Base-by-base conservation (phyloP, 139 green algal genomes). In the Desmodesmus armatus region DNA sequence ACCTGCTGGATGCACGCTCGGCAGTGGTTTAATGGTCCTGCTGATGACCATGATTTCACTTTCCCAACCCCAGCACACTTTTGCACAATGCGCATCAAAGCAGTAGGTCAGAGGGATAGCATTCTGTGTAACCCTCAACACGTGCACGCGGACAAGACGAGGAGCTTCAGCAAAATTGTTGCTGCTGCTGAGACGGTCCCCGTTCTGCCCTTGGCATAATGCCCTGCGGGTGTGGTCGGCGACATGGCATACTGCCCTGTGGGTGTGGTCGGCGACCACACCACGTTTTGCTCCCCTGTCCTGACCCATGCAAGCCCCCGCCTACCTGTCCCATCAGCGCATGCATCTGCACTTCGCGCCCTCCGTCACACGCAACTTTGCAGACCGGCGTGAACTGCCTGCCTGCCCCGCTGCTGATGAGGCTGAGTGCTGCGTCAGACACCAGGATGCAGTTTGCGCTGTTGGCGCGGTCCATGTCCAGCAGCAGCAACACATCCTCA, bases 381-480 rank as follows among this genome's bases (percentile, higher is more conserved):
- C 40, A 31, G 35, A n/a, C 11, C 5, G 58, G 39, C 58, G 60
- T n/a, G 40, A 84, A 84, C 77, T 84, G 77, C 13, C 23, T 23
- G 15, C 27, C 13, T 40, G 47, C 40, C 25, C 33, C 27, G 43
- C 43, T 31, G 3, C 35, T n/a, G 35, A 84, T 41, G 37, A 84
- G 77, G 5, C n/a, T 39, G 7, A 72, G 58, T 35, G 51, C 77
- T 9, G 40, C 15, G 27, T 72, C 53, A 29, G 77, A 74, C 58
- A 84, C 77, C 77, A 75, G 77, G 58, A 84, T 84, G 77, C 53
- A 47, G 60, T 84, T 84, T 37, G 77, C 27, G 35, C 35, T 73
- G 77, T 69, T 51, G 39, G 40, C 27, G 21, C 7, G 19, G 77
- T 84, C 77, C 77, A 84, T 73, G 39, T 72, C 77, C 77, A 84